Evolutionary conservation across 768 basidiomycete species (phyloP).

Genomic region (Russula griseocarnosa): DNA sequence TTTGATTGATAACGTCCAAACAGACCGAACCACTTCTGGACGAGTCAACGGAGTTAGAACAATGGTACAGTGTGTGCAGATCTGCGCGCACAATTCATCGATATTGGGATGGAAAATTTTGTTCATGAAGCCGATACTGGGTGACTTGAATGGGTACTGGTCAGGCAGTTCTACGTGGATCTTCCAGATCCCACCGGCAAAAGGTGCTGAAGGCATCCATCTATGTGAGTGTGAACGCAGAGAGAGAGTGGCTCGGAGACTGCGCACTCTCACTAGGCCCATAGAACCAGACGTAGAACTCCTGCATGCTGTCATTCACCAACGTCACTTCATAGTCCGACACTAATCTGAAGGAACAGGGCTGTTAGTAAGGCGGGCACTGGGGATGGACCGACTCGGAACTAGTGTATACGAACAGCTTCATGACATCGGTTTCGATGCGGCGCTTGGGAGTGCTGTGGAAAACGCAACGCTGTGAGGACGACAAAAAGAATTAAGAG

Average conservation of each 20-base stretch:
- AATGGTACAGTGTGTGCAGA: constrained; percentile 21
- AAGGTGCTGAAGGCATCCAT: constrained; percentile 62
- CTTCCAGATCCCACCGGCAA: constrained; percentile 98
- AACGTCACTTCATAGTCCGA: constrained; percentile 97
- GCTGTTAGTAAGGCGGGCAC: constrained; percentile 1
- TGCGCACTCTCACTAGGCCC: constrained; percentile 92
- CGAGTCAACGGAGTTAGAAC: constrained; percentile 20
- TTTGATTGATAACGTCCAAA: constrained; percentile 97
- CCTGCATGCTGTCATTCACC: constrained; percentile 98
- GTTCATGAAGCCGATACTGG: constrained; percentile 99
- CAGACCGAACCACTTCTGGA: constrained; percentile 94
- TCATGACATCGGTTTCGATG: constrained; percentile 99
- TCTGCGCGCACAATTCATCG: constrained; percentile 76
- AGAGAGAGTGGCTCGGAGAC: background rate
- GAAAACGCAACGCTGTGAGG: constrained; percentile 35
- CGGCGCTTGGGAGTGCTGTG: constrained; percentile 88
- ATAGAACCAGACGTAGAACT: constrained; percentile 95
- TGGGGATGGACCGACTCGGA: background rate
- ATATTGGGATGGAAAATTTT: constrained; percentile 99
- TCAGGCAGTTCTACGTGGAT: constrained; percentile 98
- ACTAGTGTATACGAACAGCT: constrained; percentile 60
- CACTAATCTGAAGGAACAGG: constrained; percentile 65
- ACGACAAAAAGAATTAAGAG: background rate
- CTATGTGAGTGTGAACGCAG: constrained; percentile 2
- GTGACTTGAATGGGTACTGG: constrained; percentile 98